Percentiles rank a stretch among this genome's conserved stretches.
Conservation (phyloP, 108 stramenopile genomes). For the Nannochloropsis granulata region DNA sequence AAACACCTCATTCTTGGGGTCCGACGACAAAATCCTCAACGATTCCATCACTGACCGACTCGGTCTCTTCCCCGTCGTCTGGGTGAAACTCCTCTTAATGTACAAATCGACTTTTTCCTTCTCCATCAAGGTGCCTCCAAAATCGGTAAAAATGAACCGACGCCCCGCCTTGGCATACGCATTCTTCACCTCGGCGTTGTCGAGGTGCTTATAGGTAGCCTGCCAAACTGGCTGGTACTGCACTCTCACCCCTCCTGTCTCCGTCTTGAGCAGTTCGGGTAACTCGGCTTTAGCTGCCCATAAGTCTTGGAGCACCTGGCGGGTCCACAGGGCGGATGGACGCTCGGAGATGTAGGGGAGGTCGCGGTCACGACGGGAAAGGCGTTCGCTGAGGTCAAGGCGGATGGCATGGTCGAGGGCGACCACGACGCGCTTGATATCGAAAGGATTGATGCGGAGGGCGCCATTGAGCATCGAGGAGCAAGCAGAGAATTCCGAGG, state of each 20-base stretch:
- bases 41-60: constrained; percentile 43
- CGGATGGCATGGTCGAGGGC: constrained; percentile 79
- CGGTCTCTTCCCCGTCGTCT: constrained; percentile 52
- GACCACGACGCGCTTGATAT: constrained; percentile 65
- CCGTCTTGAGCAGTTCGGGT: background rate
- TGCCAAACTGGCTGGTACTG: background rate
- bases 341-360: constrained; percentile 83
- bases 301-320: constrained; percentile 76
- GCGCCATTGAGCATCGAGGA: constrained; percentile 87
- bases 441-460: constrained; percentile 91
- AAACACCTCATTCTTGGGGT: constrained; percentile 69
- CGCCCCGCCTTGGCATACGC: constrained; percentile 52
- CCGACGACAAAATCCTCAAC: constrained; percentile 49
- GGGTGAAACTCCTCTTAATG: constrained; percentile 84
- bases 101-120: constrained; percentile 72
- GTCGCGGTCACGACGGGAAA: constrained; percentile 68
- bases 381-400: constrained; percentile 52
- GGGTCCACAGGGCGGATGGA: constrained; percentile 86
- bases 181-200: constrained; percentile 8
- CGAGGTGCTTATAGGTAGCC: constrained; percentile 8
- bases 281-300: background rate
- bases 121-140: constrained; percentile 85
- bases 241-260: background rate
- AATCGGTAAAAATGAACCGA: constrained; percentile 91
- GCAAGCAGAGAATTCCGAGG: constrained; percentile 92